These are phyloP conservation scores for Fusarium succisae DNA, from an alignment of 2,329 filamentous ascomycete genomes.

Conservation along the genomic window DNA sequence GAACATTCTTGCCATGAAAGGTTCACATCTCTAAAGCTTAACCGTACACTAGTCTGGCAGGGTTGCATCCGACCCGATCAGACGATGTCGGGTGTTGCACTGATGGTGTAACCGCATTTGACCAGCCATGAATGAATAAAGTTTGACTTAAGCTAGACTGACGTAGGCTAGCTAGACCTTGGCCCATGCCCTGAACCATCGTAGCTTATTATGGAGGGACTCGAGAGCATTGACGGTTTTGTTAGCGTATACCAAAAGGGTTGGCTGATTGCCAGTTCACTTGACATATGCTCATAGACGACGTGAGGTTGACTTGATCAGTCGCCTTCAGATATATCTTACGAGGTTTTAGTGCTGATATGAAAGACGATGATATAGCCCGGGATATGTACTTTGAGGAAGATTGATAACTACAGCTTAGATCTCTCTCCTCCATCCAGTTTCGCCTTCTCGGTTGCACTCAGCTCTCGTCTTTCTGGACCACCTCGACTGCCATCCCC, in stretches of 20 bases:
- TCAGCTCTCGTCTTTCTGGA: slow-evolving; percentile 14
- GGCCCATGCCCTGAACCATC: neutral
- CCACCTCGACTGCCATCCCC: slow-evolving; percentile 34
- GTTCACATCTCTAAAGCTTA: neutral
- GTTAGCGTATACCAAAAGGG: no score
- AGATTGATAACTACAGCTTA: neutral
- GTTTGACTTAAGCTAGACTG: neutral
- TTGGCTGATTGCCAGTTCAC: no score
- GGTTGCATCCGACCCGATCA: neutral
- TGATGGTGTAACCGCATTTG: neutral
- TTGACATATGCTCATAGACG: no score
- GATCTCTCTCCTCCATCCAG: neutral
- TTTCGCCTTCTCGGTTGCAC: slow-evolving; percentile 1
- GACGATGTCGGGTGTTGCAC: neutral
- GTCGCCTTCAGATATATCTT: neutral
- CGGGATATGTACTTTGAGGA: neutral
- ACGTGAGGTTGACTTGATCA: neutral
- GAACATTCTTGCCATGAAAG: neutral
- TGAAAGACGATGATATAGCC: accelerated
- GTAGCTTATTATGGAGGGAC: neutral
- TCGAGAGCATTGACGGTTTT: neutral
- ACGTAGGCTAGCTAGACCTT: neutral
- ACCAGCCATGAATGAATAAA: neutral
- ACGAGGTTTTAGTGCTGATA: neutral
- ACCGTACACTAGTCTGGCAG: neutral